Base-by-base conservation (phyloP, 345 rosid genomes). In the Bruguiera sexangula region DNA sequence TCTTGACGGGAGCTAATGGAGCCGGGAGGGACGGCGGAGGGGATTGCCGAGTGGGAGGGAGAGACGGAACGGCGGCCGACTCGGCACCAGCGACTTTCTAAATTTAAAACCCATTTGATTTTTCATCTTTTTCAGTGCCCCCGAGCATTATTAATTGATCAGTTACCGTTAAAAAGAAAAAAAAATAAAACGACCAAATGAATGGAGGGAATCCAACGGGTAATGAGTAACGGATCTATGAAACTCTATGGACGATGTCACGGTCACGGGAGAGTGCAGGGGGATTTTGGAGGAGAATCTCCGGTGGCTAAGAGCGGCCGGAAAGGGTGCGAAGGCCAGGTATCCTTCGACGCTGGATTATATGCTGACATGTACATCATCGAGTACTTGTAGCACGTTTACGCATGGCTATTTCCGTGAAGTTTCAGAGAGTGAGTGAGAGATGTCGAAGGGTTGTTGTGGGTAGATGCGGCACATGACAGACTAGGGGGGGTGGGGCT, bases 51-150 rank as follows among this genome's bases (percentile, higher is more conserved):
- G 19, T 20, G 53, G 7, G 19, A 1, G 2, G 24, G 48, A 2
- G 16, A 58, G 11, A 8, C 27, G 36, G 8, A 43, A 58, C 54
- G 74, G 4, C 62, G 29, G 48, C 4, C 48, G 3, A 13, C 18
- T 39, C 13, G 3, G 16, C 48, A 39, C 48, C 4, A 0, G 0
- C 10, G 15, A 11, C 48, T 39, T 15, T 43, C 19, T 34, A 43
- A 43, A 11, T 43, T 43, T 3, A 43, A 43, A 43, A 43, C 50
- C 50, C 6, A 16, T 68, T 43, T 9, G 1, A 7, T 2, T 69
- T 32, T 34, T 53, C 18, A 37, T 63, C 6, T 20, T 39, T 71
- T 63, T 71, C 63, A 20, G 63, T 55, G 63, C 32, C 24, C 24
- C 24, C 8, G 2, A 10, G 1, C 10, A 6, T 53, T 6, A 6